phyloP scores from a whole-genome alignment of 2,329 filamentous ascomycete genomes.

The Pestalotiopsis sp. region DNA sequence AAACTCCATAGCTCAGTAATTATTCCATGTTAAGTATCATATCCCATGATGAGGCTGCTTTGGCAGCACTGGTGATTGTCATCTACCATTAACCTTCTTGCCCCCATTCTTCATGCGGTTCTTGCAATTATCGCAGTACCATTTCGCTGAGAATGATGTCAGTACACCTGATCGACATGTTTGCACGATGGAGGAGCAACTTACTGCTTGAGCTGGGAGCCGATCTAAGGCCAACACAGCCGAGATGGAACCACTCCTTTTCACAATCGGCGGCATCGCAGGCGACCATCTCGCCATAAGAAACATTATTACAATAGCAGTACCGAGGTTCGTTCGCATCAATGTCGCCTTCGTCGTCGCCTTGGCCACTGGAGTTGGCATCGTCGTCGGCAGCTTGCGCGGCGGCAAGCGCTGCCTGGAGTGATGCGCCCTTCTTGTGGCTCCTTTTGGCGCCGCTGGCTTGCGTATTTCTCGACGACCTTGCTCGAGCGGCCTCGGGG shows the following conservation, averaged over 20 bases:
- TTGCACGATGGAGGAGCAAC: constrained; percentile 34
- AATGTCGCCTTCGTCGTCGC: constrained; percentile 60
- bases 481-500: constrained; percentile 57
- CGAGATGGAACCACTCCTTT: constrained; percentile 83
- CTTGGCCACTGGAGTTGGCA: constrained; percentile 44
- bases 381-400: constrained; percentile 49
- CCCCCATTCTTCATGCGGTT: constrained; percentile 62
- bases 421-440: constrained; percentile 60
- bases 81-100: constrained; percentile 55
- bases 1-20: background rate
- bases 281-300: constrained; percentile 84
- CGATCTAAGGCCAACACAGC: constrained; percentile 78
- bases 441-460: constrained; percentile 51
- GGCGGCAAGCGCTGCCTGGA: constrained; percentile 38
- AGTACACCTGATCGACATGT: background rate
- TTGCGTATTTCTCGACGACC: constrained; percentile 51
- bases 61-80: constrained; percentile 18
- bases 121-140: constrained; percentile 82
- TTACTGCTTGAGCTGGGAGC: constrained; percentile 77
- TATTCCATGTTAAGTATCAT: background rate
- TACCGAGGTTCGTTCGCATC: constrained; percentile 75
- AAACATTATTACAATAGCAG: constrained; percentile 79
- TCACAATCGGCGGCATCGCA: constrained; percentile 76
- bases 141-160: constrained; percentile 61
- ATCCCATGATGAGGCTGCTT: background rate